Evolutionary conservation across 2,329 filamentous ascomycete species (phyloP).

Genomic region (Epichloe brachyelytri): DNA sequence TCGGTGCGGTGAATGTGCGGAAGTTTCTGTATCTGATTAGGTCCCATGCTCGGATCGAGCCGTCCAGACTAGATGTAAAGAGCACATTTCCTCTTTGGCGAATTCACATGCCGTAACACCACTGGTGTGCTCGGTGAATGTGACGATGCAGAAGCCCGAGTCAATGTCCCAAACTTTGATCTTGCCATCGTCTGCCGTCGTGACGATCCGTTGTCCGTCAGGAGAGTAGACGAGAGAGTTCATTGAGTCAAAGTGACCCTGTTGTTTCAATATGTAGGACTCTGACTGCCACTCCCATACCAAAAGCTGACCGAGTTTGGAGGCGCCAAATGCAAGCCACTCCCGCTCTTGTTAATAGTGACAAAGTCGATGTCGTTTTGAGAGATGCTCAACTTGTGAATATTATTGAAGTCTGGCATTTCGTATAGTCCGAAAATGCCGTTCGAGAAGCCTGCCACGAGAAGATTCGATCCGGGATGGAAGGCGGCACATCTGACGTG

Average conservation of each 20-base stretch:
- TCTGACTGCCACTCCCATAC: conserved; percentile 99
- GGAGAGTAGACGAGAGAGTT: conserved; percentile 88
- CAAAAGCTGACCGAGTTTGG: conserved; percentile 85
- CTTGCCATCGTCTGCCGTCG: conserved; percentile 90
- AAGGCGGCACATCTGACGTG: conserved; percentile 84
- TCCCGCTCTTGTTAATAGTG: conserved; percentile 90
- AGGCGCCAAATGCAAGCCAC: conserved; percentile 94
- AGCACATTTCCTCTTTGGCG: conserved; percentile 90
- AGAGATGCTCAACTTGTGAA: conserved; percentile 86
- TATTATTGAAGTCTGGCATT: conserved; percentile 88
- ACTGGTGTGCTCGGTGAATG: conserved; percentile 92
- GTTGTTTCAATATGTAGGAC: conserved; percentile 96
- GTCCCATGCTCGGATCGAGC: conserved; percentile 92
- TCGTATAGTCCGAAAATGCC: conserved; percentile 91
- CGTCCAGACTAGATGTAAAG: conserved; percentile 90
- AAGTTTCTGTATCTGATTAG: conserved; percentile 93
- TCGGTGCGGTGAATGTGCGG: conserved; percentile 89
- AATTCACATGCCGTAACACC: conserved; percentile 93
- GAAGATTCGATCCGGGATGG: conserved; percentile 72
- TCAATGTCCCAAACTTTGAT: conserved; percentile 97
- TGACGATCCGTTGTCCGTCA: conserved; percentile 85
- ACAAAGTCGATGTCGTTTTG: conserved; percentile 95
- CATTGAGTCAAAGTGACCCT: conserved; percentile 93
- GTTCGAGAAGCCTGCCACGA: conserved; percentile 94
- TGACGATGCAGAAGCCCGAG: conserved; percentile 95